These are phyloP conservation scores for Penicillium cinerascens DNA, from an alignment of 495 filamentous ascomycete species.

Conservation along the genomic window DNA sequence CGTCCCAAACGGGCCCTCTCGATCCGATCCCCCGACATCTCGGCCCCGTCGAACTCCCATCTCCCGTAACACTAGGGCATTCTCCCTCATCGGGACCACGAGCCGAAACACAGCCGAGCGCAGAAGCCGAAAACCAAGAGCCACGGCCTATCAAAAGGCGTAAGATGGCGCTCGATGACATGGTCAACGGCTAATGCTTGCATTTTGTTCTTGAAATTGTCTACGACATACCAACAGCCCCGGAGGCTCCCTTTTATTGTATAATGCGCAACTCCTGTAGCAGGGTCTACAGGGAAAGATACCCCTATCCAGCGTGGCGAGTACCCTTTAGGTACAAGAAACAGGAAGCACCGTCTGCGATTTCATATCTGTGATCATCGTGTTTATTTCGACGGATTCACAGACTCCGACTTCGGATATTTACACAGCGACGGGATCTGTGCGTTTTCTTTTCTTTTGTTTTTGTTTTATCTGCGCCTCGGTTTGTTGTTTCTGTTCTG, in stretches of 20 bases:
- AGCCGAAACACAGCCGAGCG: conserved; percentile 10
- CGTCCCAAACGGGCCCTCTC: conserved; percentile 21
- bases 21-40: conserved; percentile 27
- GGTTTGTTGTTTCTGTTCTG: neutral
- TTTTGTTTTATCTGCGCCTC: neutral
- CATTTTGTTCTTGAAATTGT: conserved; percentile 5
- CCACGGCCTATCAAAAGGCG: conserved; percentile 66
- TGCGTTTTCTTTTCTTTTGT: neutral
- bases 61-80: conserved; percentile 16
- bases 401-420: neutral
- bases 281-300: conserved; percentile 35
- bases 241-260: conserved; percentile 28
- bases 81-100: conserved; percentile 14
- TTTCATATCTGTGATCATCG: neutral
- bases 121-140: conserved; percentile 26
- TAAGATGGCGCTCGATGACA: conserved; percentile 56
- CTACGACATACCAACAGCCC: conserved; percentile 5
- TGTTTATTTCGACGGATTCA: neutral
- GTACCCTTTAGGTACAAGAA: conserved; percentile 4
- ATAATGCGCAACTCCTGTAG: conserved; percentile 31
- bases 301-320: conserved; percentile 17
- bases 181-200: conserved; percentile 40
- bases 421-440: conserved; percentile 4
- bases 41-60: conserved; percentile 19
- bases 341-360: neutral